Percentiles rank a stretch among this genome's conserved stretches.
Evolutionary conservation across 306 rosid species (phyloP).

Genomic region (Trifolium repens): DNA sequence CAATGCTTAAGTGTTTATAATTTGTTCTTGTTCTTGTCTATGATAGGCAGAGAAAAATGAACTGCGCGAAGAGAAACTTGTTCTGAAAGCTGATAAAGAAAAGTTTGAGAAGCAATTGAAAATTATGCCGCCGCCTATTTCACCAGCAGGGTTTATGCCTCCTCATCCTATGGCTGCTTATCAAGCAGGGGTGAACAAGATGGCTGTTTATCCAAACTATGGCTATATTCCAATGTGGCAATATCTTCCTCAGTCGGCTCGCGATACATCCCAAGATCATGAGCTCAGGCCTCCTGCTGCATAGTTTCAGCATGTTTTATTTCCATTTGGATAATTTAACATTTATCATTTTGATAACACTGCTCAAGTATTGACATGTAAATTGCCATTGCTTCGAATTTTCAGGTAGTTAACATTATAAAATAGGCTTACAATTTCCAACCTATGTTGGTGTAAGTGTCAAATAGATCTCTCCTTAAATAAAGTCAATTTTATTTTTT

Average conservation of each 20-base stretch:
- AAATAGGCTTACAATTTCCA: slow-evolving; percentile 36
- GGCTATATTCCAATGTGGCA: slow-evolving; percentile 91
- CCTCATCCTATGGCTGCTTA: slow-evolving; percentile 76
- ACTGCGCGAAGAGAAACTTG: slow-evolving; percentile 80
- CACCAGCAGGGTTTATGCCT: slow-evolving; percentile 69
- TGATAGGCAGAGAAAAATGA: slow-evolving; percentile 87
- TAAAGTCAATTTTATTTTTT: neutral
- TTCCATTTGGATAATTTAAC: slow-evolving; percentile 23
- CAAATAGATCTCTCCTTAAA: slow-evolving; percentile 13
- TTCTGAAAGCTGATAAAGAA: slow-evolving; percentile 76
- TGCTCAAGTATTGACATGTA: slow-evolving; percentile 47
- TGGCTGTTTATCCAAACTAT: slow-evolving; percentile 83
- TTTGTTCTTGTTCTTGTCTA: neutral
- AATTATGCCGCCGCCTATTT: slow-evolving; percentile 45
- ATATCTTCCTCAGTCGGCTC: slow-evolving; percentile 67
- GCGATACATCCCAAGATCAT: slow-evolving; percentile 89
- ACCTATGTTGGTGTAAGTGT: slow-evolving; percentile 7
- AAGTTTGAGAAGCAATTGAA: slow-evolving; percentile 78
- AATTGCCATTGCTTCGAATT: slow-evolving; percentile 51
- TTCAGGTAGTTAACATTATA: slow-evolving; percentile 26
- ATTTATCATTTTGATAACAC: slow-evolving; percentile 39
- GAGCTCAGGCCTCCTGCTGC: slow-evolving; percentile 99
- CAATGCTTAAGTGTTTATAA: slow-evolving; percentile 9
- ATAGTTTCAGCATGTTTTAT: slow-evolving; percentile 35
- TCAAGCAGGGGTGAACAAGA: slow-evolving; percentile 70